Conservation (phyloP, 345 rosid species). For the Acer campestre region DNA sequence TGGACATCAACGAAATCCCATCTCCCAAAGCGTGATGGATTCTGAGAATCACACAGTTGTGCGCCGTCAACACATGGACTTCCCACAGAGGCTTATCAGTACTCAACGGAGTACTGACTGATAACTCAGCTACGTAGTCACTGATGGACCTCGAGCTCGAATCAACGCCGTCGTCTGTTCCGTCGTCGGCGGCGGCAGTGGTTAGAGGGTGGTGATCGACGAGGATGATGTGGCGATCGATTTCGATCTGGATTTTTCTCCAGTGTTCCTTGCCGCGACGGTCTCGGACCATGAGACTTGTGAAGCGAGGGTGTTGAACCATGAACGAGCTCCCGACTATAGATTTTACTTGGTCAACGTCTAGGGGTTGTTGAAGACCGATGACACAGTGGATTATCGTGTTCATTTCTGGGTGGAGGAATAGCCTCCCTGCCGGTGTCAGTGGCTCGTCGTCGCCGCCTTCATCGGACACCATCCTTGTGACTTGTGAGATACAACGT, state of each 20-base stretch:
- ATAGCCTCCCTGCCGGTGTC: slow-evolving; percentile 58
- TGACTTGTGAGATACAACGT: too few species aligned
- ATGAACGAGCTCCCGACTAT: slow-evolving; percentile 30
- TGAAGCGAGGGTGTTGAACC: slow-evolving; percentile 56
- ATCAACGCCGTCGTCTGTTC: too few species aligned
- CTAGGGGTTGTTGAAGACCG: slow-evolving; percentile 33
- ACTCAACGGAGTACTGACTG: slow-evolving; percentile 39
- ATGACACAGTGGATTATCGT: slow-evolving; percentile 52
- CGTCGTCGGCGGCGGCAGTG: not conserved
- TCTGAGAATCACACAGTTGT: slow-evolving; percentile 41
- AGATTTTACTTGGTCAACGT: slow-evolving; percentile 34
- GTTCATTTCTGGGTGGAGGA: slow-evolving; percentile 47
- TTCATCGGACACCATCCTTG: slow-evolving; percentile 11
- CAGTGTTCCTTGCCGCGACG: slow-evolving; percentile 46
- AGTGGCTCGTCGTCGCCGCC: slow-evolving; percentile 52
- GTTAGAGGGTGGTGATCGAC: not conserved
- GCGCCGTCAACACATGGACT: slow-evolving; percentile 40
- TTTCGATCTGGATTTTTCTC: slow-evolving; percentile 41
- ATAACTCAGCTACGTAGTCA: slow-evolving; percentile 49
- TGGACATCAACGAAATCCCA: slow-evolving; percentile 57
- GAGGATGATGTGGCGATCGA: not conserved
- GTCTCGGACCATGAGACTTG: slow-evolving; percentile 54
- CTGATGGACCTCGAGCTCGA: slow-evolving; percentile 26
- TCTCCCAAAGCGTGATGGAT: slow-evolving; percentile 66
- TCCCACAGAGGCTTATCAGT: slow-evolving; percentile 65